Base-by-base conservation (phyloP, 2,329 filamentous ascomycete species). In the Paracamarosporium sp. region DNA sequence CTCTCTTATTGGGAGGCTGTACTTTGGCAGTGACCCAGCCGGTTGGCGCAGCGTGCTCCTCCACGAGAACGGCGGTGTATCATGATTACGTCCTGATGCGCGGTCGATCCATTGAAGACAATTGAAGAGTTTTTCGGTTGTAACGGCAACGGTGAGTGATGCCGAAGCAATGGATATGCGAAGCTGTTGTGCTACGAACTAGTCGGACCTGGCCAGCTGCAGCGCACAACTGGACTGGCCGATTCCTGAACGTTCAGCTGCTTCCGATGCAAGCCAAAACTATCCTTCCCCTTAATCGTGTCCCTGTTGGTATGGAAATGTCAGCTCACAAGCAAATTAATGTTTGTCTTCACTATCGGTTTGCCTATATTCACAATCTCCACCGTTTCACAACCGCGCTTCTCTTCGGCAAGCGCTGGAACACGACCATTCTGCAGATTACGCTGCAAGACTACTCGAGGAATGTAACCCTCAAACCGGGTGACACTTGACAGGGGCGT, bases 401-500 rank as follows among this genome's bases (percentile, higher is more conserved):
- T 33, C 31, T 13, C 35, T 41, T 17, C 15, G 25, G 35, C 24
- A 40, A 41, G 38, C 38, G 48, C 25, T 30, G 35, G n/a, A 51
- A 53, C 50, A 44, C 50, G 12, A 27, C 12, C 28, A 24, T 11
- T 25, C 30, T 48, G 46, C 30, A 48, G 46, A 46, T n/a, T 25
- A 43, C 43, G 43, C 27, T 50, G 47, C 35, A 41, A 50, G 30
- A 36, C 31, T 12, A 25, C 31, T 35, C 12, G 3, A 33, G 24
- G 27, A 41, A 41, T 51, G 35, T 31, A 41, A 51, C 48, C 48
- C 13, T 41, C 17, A 25, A 15, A 9, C n/a, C 25, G 46, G 30
- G 46, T 50, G 31, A 50, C 46, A 50, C 46, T 33, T 38, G 36
- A 51, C 48, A 24, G 36, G 48, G 17, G 35, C 27, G 25, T 31